Conservation (phyloP, 2,329 filamentous ascomycete species). For the Esteya vermicola region DNA sequence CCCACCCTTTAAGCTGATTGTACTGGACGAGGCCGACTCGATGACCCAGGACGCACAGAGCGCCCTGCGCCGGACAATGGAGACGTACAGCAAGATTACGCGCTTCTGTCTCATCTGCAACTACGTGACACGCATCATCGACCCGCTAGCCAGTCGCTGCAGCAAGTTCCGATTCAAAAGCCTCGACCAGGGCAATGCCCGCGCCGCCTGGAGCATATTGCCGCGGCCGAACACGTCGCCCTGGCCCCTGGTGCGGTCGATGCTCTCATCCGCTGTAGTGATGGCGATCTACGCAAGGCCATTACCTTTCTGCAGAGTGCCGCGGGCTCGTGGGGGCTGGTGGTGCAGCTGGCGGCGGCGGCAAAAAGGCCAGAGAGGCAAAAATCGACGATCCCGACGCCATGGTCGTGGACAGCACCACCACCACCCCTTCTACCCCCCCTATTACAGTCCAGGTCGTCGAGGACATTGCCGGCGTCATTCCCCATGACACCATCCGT, state of each 20-base stretch:
- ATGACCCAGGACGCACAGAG: conserved; percentile 98
- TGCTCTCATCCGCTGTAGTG: conserved; percentile 71
- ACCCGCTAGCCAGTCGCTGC: conserved; percentile 84
- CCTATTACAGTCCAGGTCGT: conserved; percentile 64
- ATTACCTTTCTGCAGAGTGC: conserved; percentile 95
- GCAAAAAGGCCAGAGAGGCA: background rate
- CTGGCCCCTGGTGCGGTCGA: conserved; percentile 71
- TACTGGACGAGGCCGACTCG: conserved; percentile 93
- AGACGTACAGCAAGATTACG: conserved; percentile 93
- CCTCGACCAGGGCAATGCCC: conserved; percentile 74
- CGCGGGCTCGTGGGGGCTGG: conserved; percentile 77
- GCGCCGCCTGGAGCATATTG: conserved; percentile 71
- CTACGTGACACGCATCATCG: conserved; percentile 96
- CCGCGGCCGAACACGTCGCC: conserved; percentile 58
- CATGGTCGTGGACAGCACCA: conserved; percentile 47
- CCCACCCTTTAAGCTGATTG: conserved; percentile 97
- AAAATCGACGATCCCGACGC: too few species aligned
- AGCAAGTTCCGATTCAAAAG: conserved; percentile 98
- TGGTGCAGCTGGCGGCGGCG: too few species aligned
- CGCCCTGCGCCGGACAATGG: conserved; percentile 89
- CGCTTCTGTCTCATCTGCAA: conserved; percentile 97
- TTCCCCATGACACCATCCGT: conserved; percentile 63
- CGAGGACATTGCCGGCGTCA: conserved; percentile 92
- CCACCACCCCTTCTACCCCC: too few species aligned
- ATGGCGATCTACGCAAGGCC: conserved; percentile 89